A percentile compares a stretch with the other conserved stretches of the same genome.
Conservation (phyloP, 306 rosid genomes). For the Trifolium subterraneum region DNA sequence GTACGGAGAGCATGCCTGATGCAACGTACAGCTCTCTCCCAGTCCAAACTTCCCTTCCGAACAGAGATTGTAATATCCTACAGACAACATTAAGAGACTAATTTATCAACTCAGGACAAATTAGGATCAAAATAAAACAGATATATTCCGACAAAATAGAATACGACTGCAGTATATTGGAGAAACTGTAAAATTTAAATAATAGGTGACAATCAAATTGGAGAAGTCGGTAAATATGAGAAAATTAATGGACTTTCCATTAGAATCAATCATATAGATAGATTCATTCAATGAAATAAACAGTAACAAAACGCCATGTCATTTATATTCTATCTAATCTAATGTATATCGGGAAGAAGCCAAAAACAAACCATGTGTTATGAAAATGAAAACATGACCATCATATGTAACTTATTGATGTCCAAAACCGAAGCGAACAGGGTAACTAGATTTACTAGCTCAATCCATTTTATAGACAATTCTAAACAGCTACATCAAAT, state of each 20-base stretch:
- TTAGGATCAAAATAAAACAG: slow-evolving; percentile 38
- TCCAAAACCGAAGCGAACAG: background rate
- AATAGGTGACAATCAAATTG: slow-evolving; percentile 7
- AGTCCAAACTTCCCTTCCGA: slow-evolving; percentile 93
- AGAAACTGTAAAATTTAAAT: slow-evolving; percentile 24
- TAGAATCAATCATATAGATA: slow-evolving; percentile 4
- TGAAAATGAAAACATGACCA: background rate
- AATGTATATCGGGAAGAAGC: slow-evolving; percentile 1
- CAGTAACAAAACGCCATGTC: slow-evolving; percentile 7
- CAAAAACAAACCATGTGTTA: background rate
- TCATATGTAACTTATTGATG: slow-evolving; percentile 14
- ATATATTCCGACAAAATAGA: slow-evolving; percentile 28
- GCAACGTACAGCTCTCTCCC: slow-evolving; percentile 99
- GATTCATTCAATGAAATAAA: slow-evolving; percentile 10
- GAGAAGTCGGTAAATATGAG: slow-evolving; percentile 16
- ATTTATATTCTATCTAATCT: slow-evolving; percentile 30
- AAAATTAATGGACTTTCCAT: slow-evolving; percentile 2
- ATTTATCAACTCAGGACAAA: slow-evolving; percentile 35
- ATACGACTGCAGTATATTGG: slow-evolving; percentile 26
- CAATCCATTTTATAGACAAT: slow-evolving; percentile 11
- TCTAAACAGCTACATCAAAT: slow-evolving; percentile 13
- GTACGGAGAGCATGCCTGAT: slow-evolving; percentile 91
- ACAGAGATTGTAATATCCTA: slow-evolving; percentile 86
- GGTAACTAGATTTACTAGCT: slow-evolving; percentile 21
- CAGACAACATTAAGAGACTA: slow-evolving; percentile 42